Evolutionary conservation across 805 yeast genomes (phyloP), one percentile per base, ranked within the genome.

Genomic region (Metschnikowia kofuensis): DNA sequence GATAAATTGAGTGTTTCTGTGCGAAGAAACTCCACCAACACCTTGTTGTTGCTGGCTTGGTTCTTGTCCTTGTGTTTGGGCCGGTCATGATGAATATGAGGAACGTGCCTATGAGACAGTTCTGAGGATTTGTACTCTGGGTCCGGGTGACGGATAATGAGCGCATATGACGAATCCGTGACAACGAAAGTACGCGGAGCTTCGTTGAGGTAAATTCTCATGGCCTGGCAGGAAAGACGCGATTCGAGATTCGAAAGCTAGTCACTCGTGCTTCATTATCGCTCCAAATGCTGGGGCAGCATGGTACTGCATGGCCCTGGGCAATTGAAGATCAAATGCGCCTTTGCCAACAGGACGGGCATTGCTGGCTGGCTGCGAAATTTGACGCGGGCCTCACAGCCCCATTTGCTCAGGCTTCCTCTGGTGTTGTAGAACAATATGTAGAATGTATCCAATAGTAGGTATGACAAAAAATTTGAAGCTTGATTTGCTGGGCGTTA

Each of bases 141-240:
- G 46, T 54, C 52, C 27, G 77, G 74, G 52, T 77, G 82, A 42
- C 84, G 73, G 42, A 89, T 72, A 3, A 84, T 71, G 51, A 89
- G 70, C 1, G 84, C 87, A 61, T 73, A 78, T 28, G 76, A 77
- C 39, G 77, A 75, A 16, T 85, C 77, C 3, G 82, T 79, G 3
- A 89, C 70, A 2, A 88, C 85, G 49, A 88, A 71, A 10, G 91
- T 78, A 47, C 96, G 72, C 1, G 94, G 92, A 32, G 72, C 64
- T 48, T 76, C 79, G 48, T 85, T 80, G 45, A 86, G 73, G 64
- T 74, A 82, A 11, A 87, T 75, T 63, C 70, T 77, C 90, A 87
- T 87, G 26, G 7, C 11, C 38, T 35, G 3, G 32, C 12, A 12
- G 32, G 15, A 35, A 14, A 35, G 2, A 35, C 21, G 26, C 38